Evolutionary conservation across 495 filamentous ascomycete genomes (phyloP), one percentile per base, ranked within the genome.

Genomic region (Hypoxylon intermedium): DNA sequence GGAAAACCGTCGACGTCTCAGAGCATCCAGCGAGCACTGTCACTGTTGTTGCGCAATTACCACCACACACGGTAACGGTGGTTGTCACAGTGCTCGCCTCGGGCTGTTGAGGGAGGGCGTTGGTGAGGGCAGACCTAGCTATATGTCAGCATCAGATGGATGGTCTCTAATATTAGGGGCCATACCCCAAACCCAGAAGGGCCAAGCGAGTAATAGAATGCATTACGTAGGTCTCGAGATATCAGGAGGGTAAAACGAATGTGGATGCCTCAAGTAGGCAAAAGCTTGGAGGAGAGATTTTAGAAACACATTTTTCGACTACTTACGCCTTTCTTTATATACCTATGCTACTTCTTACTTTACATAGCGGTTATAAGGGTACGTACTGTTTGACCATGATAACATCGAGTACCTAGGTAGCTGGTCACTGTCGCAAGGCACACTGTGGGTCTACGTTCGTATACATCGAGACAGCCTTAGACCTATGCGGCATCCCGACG

Each of bases 1-100:
- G 46, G 11, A 47, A 15, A 0, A 19, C 36, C 9, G 58, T 56
- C 3, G 56, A 53, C 20, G 41, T 43, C 33, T 56, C 33, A 34
- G 62, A 58, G 26, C 68, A 71, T 16, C 30, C 60, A n/a, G 46
- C 34, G 48, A 23, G 57, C 5, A 71, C 63, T n/a, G 68, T 71
- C 6, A 65, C 62, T 7, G 63, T 71, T 15, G 65, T 55, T 21
- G 62, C 65, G 42, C 65, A 71, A 16, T 18, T 56, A 19, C n/a
- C 9, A n/a, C 50, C 68, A 23, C 65, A 71, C 28, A 53, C 58
- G 19, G 68, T 71, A 2, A 71, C 65, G 2, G 61, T 68, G 0
- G 53, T 42, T 5, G 66, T 69, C 31, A 69, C 68, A 6, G 68
- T 71, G 12, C 19, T 36, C 12, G 38, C 36, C 38, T 65, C 43